phyloP scores from a whole-genome alignment of 495 filamentous ascomycete genomes.

The Entonaema liquescens region DNA sequence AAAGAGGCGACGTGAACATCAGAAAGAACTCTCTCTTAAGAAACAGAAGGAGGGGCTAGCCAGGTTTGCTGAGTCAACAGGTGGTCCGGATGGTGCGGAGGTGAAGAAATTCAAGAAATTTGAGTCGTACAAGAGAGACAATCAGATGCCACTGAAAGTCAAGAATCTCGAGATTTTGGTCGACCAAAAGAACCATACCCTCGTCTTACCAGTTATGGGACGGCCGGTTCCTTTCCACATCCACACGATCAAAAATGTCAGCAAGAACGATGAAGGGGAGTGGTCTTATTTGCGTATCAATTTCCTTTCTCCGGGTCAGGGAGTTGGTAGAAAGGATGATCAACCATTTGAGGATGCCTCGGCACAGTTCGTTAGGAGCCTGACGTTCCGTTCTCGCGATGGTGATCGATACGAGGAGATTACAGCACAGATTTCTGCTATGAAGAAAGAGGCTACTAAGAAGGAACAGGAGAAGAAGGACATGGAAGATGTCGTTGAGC shows the following conservation, averaged over 20 bases:
- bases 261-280: conserved; percentile 93
- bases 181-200: conserved; percentile 86
- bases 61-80: conserved; percentile 80
- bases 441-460: conserved; percentile 89
- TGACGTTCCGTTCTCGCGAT: conserved; percentile 92
- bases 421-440: conserved; percentile 86
- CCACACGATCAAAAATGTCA: conserved; percentile 97
- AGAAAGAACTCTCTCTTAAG: conserved; percentile 86
- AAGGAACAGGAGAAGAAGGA: conserved; percentile 99
- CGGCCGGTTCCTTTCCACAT: conserved; percentile 98
- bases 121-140: conserved; percentile 98
- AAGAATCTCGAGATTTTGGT: conserved; percentile 88
- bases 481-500: conserved; percentile 99
- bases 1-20: conserved; percentile 85
- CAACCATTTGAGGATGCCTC: conserved; percentile 97
- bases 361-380: conserved; percentile 92
- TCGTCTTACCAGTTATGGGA: conserved; percentile 96
- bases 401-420: conserved; percentile 87
- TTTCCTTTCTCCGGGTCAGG: conserved; percentile 95
- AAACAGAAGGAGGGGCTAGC: conserved; percentile 89
- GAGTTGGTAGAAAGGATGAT: conserved; percentile 97
- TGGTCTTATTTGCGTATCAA: conserved; percentile 96
- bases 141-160: conserved; percentile 84
- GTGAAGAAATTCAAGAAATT: conserved; percentile 98
- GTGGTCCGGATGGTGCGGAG: conserved; percentile 85